Evolutionary conservation across 2,329 filamentous ascomycete species (phyloP).

Genomic region (Penicillium brevicompactum): DNA sequence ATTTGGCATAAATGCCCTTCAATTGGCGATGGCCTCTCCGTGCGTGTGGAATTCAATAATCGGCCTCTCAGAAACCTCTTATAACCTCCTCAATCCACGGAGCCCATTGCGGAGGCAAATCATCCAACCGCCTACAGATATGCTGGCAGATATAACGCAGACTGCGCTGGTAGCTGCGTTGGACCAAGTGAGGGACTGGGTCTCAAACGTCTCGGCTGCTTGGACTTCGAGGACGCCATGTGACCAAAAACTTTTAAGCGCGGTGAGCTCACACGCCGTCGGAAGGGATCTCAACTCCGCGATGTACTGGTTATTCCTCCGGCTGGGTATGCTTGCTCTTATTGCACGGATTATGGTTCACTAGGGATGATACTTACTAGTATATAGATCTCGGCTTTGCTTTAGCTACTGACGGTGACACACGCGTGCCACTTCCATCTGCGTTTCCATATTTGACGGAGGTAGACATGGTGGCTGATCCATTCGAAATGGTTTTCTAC

Average conservation of each 20-base stretch:
- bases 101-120: neutral
- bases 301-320: conserved; percentile 32
- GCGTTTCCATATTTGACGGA: conserved; percentile 14
- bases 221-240: conserved; percentile 14
- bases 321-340: conserved; percentile 27
- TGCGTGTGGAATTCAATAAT: conserved; percentile 22
- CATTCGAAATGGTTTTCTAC: conserved; percentile 21
- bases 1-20: conserved; percentile 44
- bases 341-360: neutral
- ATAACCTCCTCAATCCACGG: conserved; percentile 6
- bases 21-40: conserved; percentile 25
- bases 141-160: conserved; percentile 11
- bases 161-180: conserved; percentile 17
- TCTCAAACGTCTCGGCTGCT: conserved; percentile 14
- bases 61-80: conserved; percentile 22
- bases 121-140: neutral
- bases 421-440: conserved; percentile 19
- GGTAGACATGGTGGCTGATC: conserved; percentile 11
- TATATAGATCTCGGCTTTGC: conserved; percentile 26
- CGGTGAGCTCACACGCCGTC: conserved; percentile 16
- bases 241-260: conserved; percentile 12
- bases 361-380: neutral
- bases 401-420: conserved; percentile 24
- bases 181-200: conserved; percentile 13
- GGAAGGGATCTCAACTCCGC: conserved; percentile 24